Percentiles rank a stretch among this genome's conserved stretches.
These are phyloP conservation scores for Stachybotrys chartarum DNA, from an alignment of 2,329 filamentous ascomycete genomes.

Conservation along the genomic window DNA sequence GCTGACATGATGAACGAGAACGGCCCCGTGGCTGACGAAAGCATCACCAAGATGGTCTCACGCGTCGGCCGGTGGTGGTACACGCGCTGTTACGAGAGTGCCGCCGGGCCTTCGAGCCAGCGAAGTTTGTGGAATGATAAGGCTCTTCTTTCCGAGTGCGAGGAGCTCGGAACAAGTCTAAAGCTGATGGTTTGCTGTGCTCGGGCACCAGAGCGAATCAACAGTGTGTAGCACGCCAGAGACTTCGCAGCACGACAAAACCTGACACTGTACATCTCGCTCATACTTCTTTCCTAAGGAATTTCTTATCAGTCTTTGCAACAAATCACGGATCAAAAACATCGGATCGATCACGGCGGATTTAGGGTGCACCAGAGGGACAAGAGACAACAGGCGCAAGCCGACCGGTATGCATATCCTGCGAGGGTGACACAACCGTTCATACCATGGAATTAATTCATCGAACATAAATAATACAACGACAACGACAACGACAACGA, in stretches of 20 bases:
- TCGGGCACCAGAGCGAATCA: slow-evolving; percentile 61
- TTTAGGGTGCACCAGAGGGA: background rate
- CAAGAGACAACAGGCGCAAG: background rate
- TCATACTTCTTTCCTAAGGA: background rate
- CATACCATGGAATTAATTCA: too few relatives aligned
- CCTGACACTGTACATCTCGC: background rate
- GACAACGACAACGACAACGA: background rate
- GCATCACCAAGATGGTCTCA: slow-evolving; percentile 87
- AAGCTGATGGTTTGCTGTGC: slow-evolving; percentile 89
- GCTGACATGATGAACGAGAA: slow-evolving; percentile 69
- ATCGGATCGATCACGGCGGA: too few relatives aligned
- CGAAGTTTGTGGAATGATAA: slow-evolving; percentile 72
- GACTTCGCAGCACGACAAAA: background rate
- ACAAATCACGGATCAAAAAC: too few relatives aligned
- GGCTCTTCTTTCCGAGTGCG: slow-evolving; percentile 72
- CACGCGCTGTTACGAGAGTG: slow-evolving; percentile 78
- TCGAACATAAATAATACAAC: too few relatives aligned
- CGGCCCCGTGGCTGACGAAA: slow-evolving; percentile 66
- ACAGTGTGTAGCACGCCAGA: slow-evolving; percentile 32
- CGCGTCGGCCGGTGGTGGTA: slow-evolving; percentile 97
- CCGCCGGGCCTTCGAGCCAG: slow-evolving; percentile 37
- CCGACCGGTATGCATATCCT: background rate
- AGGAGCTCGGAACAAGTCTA: slow-evolving; percentile 78
- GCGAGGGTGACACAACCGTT: background rate
- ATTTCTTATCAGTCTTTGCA: too few relatives aligned